phyloP scores from a whole-genome alignment of 495 filamentous ascomycete genomes.

The Talaromyces proteolyticus region DNA sequence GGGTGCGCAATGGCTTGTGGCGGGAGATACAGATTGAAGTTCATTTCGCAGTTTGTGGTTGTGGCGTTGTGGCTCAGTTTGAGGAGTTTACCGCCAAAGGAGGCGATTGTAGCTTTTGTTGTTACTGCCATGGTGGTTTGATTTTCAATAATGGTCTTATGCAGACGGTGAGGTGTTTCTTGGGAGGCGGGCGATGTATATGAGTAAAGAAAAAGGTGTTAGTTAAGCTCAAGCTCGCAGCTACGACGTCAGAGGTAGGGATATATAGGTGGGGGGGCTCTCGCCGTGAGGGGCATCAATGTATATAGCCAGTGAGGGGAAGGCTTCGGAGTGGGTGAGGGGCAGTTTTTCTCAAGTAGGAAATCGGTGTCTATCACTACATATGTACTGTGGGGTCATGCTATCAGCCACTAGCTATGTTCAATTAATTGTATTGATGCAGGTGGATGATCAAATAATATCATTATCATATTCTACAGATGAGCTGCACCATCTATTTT shows the following conservation, averaged over 20 bases:
- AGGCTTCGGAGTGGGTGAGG: neutral
- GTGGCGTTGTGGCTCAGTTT: slow-evolving; percentile 83
- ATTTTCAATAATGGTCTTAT: neutral
- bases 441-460: too few relatives aligned
- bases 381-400: too few relatives aligned
- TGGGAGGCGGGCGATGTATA: neutral
- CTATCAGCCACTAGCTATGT: too few relatives aligned
- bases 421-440: too few relatives aligned
- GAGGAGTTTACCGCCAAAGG: slow-evolving; percentile 90
- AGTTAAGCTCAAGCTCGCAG: neutral
- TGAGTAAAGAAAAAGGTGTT: neutral
- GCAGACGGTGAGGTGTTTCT: neutral
- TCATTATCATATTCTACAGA: too few relatives aligned
- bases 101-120: slow-evolving; percentile 83
- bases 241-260: neutral
- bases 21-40: slow-evolving; percentile 62
- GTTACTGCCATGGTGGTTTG: slow-evolving; percentile 61
- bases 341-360: neutral
- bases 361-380: neutral
- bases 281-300: slow-evolving; percentile 4
- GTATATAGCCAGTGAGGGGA: slow-evolving; percentile 3
- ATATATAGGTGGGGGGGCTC: neutral
- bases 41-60: slow-evolving; percentile 59
- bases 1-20: slow-evolving; percentile 42
- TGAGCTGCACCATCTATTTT: too few relatives aligned